Evolutionary conservation across 441 rosid species (phyloP).

Genomic region (Iberis amara): DNA sequence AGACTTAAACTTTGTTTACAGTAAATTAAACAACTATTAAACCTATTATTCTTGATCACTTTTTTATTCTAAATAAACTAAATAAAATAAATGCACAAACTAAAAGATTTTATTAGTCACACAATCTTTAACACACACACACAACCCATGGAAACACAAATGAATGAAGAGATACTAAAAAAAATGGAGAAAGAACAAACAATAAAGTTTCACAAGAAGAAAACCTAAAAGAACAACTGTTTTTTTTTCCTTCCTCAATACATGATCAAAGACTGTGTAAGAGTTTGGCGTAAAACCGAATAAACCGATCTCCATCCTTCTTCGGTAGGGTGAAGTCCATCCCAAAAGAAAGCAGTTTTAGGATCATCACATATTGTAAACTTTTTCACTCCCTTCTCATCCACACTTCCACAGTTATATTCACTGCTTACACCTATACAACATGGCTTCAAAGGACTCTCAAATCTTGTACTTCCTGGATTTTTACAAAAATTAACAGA

Average conservation of each 20-base stretch:
- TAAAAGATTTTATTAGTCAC: background rate
- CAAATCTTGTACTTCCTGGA: slow-evolving; percentile 19
- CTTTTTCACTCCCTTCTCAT: slow-evolving; percentile 10
- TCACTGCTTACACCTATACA: slow-evolving; percentile 12
- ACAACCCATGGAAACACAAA: background rate
- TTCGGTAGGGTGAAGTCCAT: slow-evolving; percentile 23
- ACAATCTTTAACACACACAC: background rate
- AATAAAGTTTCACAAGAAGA: no score
- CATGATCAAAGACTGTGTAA: slow-evolving; percentile 13
- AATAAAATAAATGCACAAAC: no score
- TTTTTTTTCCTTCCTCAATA: background rate
- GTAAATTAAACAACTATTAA: no score
- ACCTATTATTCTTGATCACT: no score
- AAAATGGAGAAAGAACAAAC: background rate
- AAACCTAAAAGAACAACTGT: no score
- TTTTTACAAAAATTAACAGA: background rate
- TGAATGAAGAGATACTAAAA: background rate
- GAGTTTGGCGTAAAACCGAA: slow-evolving; percentile 12
- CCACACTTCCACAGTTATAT: slow-evolving; percentile 15
- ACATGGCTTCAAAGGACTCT: slow-evolving; percentile 25
- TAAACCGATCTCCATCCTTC: slow-evolving; percentile 26
- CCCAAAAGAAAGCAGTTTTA: slow-evolving; percentile 30
- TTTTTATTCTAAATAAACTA: no score
- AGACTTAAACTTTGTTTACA: no score
- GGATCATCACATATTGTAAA: slow-evolving; percentile 26